A percentile compares a stretch with the other conserved stretches of the same genome.
These are phyloP conservation scores for Dendrobium chrysotoxum DNA, from an alignment of 106 monocot species.

Conservation along the genomic window DNA sequence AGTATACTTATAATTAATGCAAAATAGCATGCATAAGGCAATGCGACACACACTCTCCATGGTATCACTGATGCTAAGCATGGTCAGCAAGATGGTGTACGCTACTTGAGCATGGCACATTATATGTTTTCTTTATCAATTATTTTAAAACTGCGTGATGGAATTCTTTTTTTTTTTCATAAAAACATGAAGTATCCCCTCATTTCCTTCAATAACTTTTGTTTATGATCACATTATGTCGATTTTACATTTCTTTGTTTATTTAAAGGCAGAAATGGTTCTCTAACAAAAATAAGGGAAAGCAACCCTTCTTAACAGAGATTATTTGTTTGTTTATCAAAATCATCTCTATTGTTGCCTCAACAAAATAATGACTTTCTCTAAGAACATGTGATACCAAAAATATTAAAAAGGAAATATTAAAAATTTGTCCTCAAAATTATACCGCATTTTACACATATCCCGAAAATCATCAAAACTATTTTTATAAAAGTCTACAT, in stretches of 20 bases:
- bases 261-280: neutral
- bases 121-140: neutral
- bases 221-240: neutral
- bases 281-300: neutral
- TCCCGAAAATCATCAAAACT: too few species aligned
- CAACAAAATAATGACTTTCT: neutral
- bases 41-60: neutral
- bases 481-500: too few species aligned
- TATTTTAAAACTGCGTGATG: neutral
- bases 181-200: neutral
- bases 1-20: neutral
- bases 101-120: neutral
- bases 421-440: too few species aligned
- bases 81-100: neutral
- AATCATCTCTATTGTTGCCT: neutral
- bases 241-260: slow-evolving; percentile 1
- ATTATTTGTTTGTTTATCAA: neutral
- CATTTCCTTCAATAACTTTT: neutral
- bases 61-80: neutral
- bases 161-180: neutral
- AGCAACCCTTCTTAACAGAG: neutral
- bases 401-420: too few species aligned
- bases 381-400: neutral
- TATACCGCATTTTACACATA: too few species aligned
- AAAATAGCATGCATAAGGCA: too few species aligned